Evolutionary conservation across 805 yeast genomes (phyloP), one percentile per base, ranked within the genome.

Genomic region (Komagataella kurtzmanii): DNA sequence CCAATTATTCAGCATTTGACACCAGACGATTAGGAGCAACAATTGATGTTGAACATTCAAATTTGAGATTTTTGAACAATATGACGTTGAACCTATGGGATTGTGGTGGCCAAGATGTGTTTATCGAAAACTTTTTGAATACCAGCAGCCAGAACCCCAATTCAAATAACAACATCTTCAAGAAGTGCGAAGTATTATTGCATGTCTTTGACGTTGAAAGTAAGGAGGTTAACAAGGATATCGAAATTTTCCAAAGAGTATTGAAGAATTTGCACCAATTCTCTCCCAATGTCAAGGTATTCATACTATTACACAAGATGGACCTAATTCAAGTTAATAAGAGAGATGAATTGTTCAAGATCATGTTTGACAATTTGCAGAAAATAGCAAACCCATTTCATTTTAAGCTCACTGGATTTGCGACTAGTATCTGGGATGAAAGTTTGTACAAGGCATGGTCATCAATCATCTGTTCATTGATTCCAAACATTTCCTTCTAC

Each of bases 351-450:
- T 74, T 90, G 56, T 90, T 89, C 61, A 76, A 76, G 17, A 80
- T 87, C 18, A 88, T 91, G 85, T 85, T 88, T 85, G 81, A 79
- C 50, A 86, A 85, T 59, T 68, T 93, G 54, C 84, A 82, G 57
- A 81, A 79, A 49, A 84, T 87, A 14, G 83, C 95, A 3, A 72
- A 78, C 51, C 87, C 88, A 17, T 82, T 58, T 51, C 64, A 63
- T 12, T 88, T 88, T 67, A 71, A 78, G 48, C 70, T 88, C 47
- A 77, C 79, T 14, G 97, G 97, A 2, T 91, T 89, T 63, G 91
- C 97, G 5, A 93, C 98, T 0, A 87, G 96, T 1, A 91, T 91
- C 53, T 91, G 98, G 98, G 97, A 91, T 68, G 98, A 91, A 65
- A 81, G 91, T 61, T 71, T 91, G 53, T 93, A 91, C 65, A 90